phyloP scores from a whole-genome alignment of 2,329 filamentous ascomycete genomes.

The Akanthomyces uredinophilus region DNA sequence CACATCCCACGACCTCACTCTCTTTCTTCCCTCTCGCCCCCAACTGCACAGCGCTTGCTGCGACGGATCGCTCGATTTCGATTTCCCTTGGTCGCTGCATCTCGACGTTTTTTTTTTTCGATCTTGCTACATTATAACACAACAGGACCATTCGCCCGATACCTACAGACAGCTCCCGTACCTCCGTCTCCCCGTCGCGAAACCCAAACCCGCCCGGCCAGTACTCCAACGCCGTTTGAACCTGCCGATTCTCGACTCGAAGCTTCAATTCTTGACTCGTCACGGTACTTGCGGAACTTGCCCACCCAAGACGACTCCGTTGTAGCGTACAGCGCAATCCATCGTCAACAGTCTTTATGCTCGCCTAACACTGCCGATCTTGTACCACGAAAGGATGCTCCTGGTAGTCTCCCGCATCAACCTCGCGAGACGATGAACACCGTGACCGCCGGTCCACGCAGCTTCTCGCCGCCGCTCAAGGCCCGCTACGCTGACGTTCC shows the following conservation, averaged over 20 bases:
- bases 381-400: slow-evolving; percentile 9
- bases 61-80: not conserved
- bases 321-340: not conserved
- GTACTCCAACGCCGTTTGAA: not conserved
- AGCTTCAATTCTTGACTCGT: not conserved
- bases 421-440: slow-evolving; percentile 7
- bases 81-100: not conserved
- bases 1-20: slow-evolving; percentile 2
- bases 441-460: slow-evolving; percentile 4
- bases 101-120: not conserved
- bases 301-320: too few relatives aligned
- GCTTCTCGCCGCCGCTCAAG: slow-evolving; percentile 11
- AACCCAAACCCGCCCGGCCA: not conserved
- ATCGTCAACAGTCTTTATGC: not conserved
- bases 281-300: not conserved
- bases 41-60: not conserved
- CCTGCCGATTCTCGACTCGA: not conserved
- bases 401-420: not conserved
- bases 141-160: not conserved
- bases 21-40: not conserved
- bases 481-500: not conserved
- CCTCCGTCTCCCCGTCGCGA: not conserved
- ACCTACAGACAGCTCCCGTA: not conserved
- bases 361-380: not conserved
- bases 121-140: not conserved